Evolutionary conservation across 2,329 filamentous ascomycete species (phyloP).

Genomic region (Verticillium zaregamsianum): DNA sequence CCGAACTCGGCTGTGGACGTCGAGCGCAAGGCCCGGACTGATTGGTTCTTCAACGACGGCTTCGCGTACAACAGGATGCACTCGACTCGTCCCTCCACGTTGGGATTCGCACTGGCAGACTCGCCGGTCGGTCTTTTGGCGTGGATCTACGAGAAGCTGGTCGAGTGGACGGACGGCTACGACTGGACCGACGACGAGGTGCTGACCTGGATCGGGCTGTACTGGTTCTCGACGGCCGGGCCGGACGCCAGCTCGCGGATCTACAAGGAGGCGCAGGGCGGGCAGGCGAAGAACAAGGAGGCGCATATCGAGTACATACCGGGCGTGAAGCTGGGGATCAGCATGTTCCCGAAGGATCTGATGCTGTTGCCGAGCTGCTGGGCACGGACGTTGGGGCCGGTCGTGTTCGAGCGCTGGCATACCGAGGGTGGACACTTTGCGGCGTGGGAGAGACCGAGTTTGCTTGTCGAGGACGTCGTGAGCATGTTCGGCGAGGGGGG

Average conservation of each 20-base stretch:
- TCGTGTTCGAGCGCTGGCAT: constrained; percentile 52
- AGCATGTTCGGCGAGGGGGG: constrained; percentile 54
- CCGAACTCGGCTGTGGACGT: constrained; percentile 50
- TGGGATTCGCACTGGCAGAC: constrained; percentile 66
- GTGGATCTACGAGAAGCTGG: constrained; percentile 80
- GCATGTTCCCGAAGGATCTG: constrained; percentile 56
- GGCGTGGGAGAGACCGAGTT: constrained; percentile 52
- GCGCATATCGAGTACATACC: constrained; percentile 35
- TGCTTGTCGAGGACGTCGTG: constrained; percentile 47
- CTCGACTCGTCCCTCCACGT: constrained; percentile 66
- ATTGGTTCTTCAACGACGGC: constrained; percentile 56
- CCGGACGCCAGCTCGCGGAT: constrained; percentile 64
- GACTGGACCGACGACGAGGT: constrained; percentile 74
- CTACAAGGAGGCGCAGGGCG: constrained; percentile 60
- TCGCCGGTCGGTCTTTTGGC: constrained; percentile 66
- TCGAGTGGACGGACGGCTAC: constrained; percentile 71
- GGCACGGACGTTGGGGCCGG: constrained; percentile 53
- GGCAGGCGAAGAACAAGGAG: background rate
- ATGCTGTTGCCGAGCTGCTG: constrained; percentile 48
- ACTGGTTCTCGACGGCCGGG: constrained; percentile 66
- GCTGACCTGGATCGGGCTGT: constrained; percentile 69
- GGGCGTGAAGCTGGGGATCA: constrained; percentile 39
- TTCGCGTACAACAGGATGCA: constrained; percentile 57
- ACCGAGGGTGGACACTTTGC: constrained; percentile 57
- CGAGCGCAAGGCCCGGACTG: constrained; percentile 44